Percentiles rank a stretch among this genome's conserved stretches.
These are phyloP conservation scores for Fusarium nisikadoi DNA, from an alignment of 2,329 filamentous ascomycete species.

Conservation along the genomic window DNA sequence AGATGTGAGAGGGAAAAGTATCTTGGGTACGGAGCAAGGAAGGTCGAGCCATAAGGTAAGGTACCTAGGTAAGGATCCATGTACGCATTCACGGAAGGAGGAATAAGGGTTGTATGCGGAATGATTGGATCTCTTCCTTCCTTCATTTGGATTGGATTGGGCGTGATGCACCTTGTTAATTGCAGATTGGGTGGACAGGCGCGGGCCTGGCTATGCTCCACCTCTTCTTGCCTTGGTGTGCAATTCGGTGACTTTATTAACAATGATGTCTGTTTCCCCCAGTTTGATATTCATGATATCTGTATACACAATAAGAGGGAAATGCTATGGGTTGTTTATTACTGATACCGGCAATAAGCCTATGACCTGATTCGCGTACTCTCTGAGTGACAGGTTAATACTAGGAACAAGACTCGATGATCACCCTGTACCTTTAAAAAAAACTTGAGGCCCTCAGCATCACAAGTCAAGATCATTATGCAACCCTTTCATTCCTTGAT, in stretches of 20 bases:
- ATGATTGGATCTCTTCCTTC: conserved; percentile 11
- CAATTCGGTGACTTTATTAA: neutral
- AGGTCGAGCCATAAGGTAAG: neutral
- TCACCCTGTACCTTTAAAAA: neutral
- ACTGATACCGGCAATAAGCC: neutral
- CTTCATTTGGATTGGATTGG: conserved; percentile 10
- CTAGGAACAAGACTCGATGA: neutral
- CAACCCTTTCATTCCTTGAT: conserved; percentile 22
- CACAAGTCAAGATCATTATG: neutral
- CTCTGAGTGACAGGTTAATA: neutral
- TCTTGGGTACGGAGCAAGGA: neutral
- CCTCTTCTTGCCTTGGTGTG: neutral
- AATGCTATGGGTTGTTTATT: neutral
- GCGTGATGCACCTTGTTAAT: conserved; percentile 25
- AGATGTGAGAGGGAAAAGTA: conserved; percentile 22
- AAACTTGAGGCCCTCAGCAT: neutral
- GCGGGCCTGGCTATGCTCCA: conserved; percentile 31
- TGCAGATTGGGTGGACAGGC: conserved; percentile 31
- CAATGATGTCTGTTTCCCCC: neutral
- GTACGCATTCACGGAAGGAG: conserved; percentile 14
- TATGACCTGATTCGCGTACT: neutral
- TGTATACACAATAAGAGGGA: neutral
- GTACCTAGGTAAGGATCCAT: neutral
- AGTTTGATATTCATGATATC: neutral
- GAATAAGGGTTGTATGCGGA: conserved; percentile 6